These are phyloP conservation scores for Stephanodiscus minutulus DNA, from an alignment of 108 stramenopile genomes.

Conservation along the genomic window DNA sequence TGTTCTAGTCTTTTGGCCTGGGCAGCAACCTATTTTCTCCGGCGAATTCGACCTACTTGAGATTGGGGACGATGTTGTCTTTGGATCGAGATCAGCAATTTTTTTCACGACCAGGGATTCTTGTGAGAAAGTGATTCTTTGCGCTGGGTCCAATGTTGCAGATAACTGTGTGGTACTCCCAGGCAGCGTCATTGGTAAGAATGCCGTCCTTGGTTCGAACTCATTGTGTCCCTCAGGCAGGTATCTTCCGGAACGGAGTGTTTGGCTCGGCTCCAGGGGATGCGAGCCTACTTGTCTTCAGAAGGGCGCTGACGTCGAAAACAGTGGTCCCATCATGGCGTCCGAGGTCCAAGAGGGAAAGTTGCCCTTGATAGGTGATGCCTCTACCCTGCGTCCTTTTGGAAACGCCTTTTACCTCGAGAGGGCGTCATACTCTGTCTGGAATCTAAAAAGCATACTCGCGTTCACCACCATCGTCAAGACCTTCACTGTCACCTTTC, in stretches of 20 bases:
- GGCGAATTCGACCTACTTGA: constrained; percentile 68
- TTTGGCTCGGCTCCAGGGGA: constrained; percentile 49
- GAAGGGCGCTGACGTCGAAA: constrained; percentile 34
- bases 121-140: constrained; percentile 53
- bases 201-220: constrained; percentile 63
- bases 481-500: constrained; percentile 34
- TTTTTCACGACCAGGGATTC: constrained; percentile 37
- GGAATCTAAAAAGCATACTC: constrained; percentile 40
- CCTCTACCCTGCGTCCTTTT: constrained; percentile 41
- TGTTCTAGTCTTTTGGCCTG: constrained; percentile 63
- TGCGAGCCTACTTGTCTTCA: constrained; percentile 58
- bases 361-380: constrained; percentile 21
- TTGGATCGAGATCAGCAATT: constrained; percentile 60
- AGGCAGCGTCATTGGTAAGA: constrained; percentile 58
- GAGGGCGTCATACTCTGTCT: constrained; percentile 62
- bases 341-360: constrained; percentile 11
- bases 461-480: constrained; percentile 28
- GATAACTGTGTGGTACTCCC: constrained; percentile 67
- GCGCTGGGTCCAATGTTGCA: constrained; percentile 55
- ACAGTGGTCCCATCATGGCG: background rate
- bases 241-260: constrained; percentile 37
- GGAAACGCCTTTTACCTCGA: constrained; percentile 59
- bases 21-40: constrained; percentile 27
- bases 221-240: constrained; percentile 54
- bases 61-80: constrained; percentile 73